phyloP scores from a whole-genome alignment of 176 grass and related monocot species.

The Triticum timopheevii region DNA sequence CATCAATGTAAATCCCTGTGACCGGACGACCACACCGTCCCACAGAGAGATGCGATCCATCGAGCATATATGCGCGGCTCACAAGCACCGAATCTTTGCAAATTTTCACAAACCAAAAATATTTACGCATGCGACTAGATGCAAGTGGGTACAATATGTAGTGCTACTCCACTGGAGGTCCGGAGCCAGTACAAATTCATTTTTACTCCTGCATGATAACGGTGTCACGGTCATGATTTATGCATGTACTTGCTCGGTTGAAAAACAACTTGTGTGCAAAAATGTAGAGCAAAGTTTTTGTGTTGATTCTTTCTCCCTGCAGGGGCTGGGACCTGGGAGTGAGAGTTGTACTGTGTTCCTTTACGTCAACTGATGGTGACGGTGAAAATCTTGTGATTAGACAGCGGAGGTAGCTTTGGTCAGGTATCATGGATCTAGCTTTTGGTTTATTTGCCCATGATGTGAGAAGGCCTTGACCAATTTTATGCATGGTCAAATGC shows the following conservation, averaged over 20 bases:
- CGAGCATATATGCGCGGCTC: not conserved
- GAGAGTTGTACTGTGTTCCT: not conserved
- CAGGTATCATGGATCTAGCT: conserved; percentile 52
- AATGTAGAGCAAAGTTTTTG: not conserved
- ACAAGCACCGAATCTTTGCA: not conserved
- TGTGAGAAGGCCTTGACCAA: conserved; percentile 40
- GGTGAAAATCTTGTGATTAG: conserved; percentile 38
- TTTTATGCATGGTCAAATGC: conserved; percentile 31
- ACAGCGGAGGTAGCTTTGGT: conserved; percentile 44
- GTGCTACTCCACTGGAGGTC: not conserved
- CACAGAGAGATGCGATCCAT: not conserved
- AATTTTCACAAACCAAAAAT: not conserved
- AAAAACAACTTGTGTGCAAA: no score
- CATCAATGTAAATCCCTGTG: conserved; percentile 46
- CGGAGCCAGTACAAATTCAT: not conserved
- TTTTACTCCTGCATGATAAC: not conserved
- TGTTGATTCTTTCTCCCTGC: not conserved
- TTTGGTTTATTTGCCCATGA: conserved; percentile 47
- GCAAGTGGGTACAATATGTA: not conserved
- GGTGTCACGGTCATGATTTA: not conserved
- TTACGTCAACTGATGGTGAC: not conserved
- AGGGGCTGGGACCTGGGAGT: not conserved
- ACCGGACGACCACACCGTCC: not conserved
- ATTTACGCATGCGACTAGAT: not conserved
- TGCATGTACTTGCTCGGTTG: not conserved